A percentile compares a stretch with the other conserved stretches of the same genome.
These are phyloP conservation scores for Skeletonema tropicum DNA, from an alignment of 108 stramenopile genomes.

Conservation along the genomic window DNA sequence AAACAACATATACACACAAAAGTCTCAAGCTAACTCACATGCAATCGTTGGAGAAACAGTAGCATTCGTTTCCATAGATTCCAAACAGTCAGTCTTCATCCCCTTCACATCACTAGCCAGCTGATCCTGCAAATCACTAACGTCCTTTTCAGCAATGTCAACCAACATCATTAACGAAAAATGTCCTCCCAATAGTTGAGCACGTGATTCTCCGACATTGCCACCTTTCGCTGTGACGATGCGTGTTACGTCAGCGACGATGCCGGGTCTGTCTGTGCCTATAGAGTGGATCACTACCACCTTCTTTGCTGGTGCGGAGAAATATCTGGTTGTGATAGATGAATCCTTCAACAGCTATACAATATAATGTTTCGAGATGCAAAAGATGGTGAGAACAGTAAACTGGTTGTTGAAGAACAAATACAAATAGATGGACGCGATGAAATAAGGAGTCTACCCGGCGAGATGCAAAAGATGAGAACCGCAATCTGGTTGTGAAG, in stretches of 20 bases:
- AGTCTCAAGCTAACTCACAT: conserved; percentile 23
- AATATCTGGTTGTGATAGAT: conserved; percentile 6
- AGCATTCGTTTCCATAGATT: conserved; percentile 34
- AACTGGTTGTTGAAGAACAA: neutral
- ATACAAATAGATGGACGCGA: neutral
- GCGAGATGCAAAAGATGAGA: neutral
- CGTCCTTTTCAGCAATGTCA: conserved; percentile 43
- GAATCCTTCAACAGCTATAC: neutral
- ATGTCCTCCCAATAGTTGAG: conserved; percentile 64
- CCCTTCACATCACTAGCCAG: conserved; percentile 49
- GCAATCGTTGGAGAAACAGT: conserved; percentile 43
- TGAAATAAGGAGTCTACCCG: neutral
- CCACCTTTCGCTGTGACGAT: conserved; percentile 68
- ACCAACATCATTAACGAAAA: conserved; percentile 83
- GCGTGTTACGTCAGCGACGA: conserved; percentile 73
- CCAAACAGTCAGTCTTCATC: conserved; percentile 58
- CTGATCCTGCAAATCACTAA: conserved; percentile 34
- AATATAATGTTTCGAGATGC: neutral
- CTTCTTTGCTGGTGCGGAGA: conserved; percentile 21
- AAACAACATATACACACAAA: neutral
- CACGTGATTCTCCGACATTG: conserved; percentile 73
- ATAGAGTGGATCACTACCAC: conserved; percentile 60
- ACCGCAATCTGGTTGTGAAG: neutral
- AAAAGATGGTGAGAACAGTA: neutral
- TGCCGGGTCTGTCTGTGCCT: conserved; percentile 71